Evolutionary conservation across 1,284 basidiomycete species (phyloP), one percentile per base, ranked within the genome.

Genomic region (Cutaneotrichosporon sp.): DNA sequence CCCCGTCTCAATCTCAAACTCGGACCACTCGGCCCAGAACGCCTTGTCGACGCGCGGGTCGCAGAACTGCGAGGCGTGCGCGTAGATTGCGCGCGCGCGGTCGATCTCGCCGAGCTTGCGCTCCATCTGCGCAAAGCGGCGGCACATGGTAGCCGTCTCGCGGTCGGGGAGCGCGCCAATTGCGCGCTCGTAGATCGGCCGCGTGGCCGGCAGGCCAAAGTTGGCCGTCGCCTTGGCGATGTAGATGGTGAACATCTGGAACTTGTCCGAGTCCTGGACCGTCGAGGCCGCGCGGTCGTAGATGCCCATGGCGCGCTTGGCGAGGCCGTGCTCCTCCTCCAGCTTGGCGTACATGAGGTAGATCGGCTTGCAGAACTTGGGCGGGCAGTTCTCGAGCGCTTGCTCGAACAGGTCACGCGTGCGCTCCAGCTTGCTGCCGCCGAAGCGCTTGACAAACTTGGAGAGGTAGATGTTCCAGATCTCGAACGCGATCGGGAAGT

Each of bases 391-490:
- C 71, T 97, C 94, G 24, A 99, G 82, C 0, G 97, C 94, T 74
- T 99, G 97, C 75, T 99, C 97, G 75, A 99, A 99, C 42, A 99
- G 83, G 79, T 99, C 97, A 58, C 97, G 87, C 14, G 94, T 87
- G 55, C 97, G 88, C 77, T 99, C 97, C 22, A 99, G 82, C 81
- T 97, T 99, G 53, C 87, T 84, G 11, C 95, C 97, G 54, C 90
- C 92, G 81, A 97, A 98, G 77, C 97, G 89, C 80, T 94, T 95
- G 67, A 95, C 86, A 75, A 99, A 99, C 80, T 98, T 98, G 61
- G 91, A 90, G 42, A 99, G 82, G 79, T 98, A 99, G 61, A 97
- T 95, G 77, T 99, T 99, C 95, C 97, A 99, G 67, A 99, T 87
- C 81, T 99, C 97, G 76, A 98, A 99, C 3, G 93, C 95, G 52